A percentile compares a stretch with the other conserved stretches of the same genome.
Evolutionary conservation across 139 green algal species (phyloP).

Genomic region (Diplosphaera chodatii): DNA sequence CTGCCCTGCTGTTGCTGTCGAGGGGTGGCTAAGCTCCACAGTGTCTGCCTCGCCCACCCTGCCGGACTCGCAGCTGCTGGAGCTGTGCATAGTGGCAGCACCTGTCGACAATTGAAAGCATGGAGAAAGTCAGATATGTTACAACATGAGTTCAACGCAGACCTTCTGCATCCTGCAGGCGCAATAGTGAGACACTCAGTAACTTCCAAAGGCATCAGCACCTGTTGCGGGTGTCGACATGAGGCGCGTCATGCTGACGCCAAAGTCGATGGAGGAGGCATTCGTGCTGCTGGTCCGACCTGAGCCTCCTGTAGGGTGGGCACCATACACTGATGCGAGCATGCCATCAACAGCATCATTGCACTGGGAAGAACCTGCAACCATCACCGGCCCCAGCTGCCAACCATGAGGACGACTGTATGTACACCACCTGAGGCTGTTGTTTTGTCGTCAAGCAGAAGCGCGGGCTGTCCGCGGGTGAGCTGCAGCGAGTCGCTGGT

Average conservation of each 20-base stretch:
- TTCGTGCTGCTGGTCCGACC: neutral
- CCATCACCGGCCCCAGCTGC: no score
- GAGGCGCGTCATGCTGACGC: neutral
- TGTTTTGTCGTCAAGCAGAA: neutral
- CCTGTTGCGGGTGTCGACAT: neutral
- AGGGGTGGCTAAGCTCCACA: neutral
- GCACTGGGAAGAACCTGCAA: no score
- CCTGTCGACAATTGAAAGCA: no score
- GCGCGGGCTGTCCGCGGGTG: neutral
- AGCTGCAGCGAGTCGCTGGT: neutral
- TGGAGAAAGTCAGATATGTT: no score
- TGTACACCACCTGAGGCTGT: neutral
- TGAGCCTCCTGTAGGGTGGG: neutral
- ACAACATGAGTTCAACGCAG: no score
- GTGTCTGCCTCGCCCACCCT: slow-evolving; percentile 1
- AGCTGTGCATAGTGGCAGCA: neutral
- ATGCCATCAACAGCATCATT: no score
- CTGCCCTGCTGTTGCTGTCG: neutral
- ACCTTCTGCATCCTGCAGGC: no score
- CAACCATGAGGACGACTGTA: no score
- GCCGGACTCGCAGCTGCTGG: neutral
- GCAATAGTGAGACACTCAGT: no score
- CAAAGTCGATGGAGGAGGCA: neutral
- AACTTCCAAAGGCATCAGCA: no score
- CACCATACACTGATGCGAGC: no score